Evolutionary conservation across 768 basidiomycete genomes (phyloP).

Genomic region (Suillus luteus): DNA sequence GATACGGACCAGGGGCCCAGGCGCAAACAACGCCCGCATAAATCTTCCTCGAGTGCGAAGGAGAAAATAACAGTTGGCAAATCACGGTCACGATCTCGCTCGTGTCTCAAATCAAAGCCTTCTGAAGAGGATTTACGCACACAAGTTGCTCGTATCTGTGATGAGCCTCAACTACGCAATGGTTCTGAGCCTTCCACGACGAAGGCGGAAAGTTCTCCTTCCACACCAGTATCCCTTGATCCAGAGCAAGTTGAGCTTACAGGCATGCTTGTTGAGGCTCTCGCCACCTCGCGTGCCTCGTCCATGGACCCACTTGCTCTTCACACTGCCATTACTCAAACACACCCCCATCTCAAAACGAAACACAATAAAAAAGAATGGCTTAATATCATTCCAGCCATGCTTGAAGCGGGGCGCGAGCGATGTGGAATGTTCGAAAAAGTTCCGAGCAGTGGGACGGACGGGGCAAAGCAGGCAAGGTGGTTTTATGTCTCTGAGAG

Average conservation of each 20-base stretch:
- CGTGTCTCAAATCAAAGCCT: slow-evolving; percentile 6
- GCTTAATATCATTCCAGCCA: slow-evolving; percentile 48
- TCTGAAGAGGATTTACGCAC: slow-evolving; percentile 7
- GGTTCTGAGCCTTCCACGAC: neutral
- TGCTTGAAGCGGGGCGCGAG: slow-evolving; percentile 46
- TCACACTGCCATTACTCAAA: slow-evolving; percentile 51
- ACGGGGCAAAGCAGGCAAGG: slow-evolving; percentile 55
- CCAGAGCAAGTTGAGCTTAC: slow-evolving; percentile 46
- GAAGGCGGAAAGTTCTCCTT: slow-evolving; percentile 3
- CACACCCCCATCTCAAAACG: slow-evolving; percentile 52
- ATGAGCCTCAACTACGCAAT: slow-evolving; percentile 13
- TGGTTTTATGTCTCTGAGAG: slow-evolving; percentile 80
- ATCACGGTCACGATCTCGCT: slow-evolving; percentile 16
- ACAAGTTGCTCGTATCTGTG: slow-evolving; percentile 6
- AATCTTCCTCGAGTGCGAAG: neutral
- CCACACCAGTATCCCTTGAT: neutral
- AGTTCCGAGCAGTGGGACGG: slow-evolving; percentile 61
- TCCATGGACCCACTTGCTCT: slow-evolving; percentile 58
- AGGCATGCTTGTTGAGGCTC: slow-evolving; percentile 69
- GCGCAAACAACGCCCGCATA: slow-evolving; percentile 6
- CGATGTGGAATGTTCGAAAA: slow-evolving; percentile 70
- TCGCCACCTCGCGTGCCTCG: slow-evolving; percentile 73
- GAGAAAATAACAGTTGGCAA: slow-evolving; percentile 10
- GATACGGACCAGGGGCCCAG: slow-evolving; percentile 5
- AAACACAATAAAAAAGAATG: slow-evolving; percentile 44